Percentiles rank a stretch among this genome's conserved stretches.
These are phyloP conservation scores for Alliaria petiolata DNA, from an alignment of 345 rosid genomes.

Conservation along the genomic window DNA sequence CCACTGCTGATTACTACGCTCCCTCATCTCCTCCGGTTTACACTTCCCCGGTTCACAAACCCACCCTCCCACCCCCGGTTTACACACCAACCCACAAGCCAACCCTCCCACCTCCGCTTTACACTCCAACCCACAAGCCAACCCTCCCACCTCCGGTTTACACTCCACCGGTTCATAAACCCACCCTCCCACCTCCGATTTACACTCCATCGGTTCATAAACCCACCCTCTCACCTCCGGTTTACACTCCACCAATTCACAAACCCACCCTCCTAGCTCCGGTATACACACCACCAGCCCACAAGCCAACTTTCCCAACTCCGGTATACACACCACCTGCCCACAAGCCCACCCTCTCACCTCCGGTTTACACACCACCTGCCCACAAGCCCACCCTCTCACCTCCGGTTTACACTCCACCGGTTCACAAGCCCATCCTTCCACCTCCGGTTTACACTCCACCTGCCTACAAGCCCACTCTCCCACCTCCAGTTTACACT, in stretches of 20 bases:
- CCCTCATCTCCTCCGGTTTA: constrained; percentile 5
- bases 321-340: not conserved
- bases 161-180: not conserved
- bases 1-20: not conserved
- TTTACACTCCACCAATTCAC: not conserved
- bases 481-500: too few relatives aligned
- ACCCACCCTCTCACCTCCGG: not conserved
- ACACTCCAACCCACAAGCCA: not conserved
- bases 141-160: not conserved
- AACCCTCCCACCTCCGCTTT: not conserved
- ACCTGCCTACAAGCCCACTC: too few relatives aligned
- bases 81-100: not conserved
- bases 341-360: too few relatives aligned
- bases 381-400: not conserved
- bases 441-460: too few relatives aligned
- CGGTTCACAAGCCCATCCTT: not conserved
- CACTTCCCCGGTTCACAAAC: not conserved
- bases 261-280: not conserved
- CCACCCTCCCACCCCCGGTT: not conserved
- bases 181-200: not conserved
- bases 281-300: not conserved
- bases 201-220: not conserved
- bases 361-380: not conserved
- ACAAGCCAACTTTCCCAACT: not conserved
- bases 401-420: not conserved